Percentiles rank a stretch among this genome's conserved stretches.
Conservation (phyloP, 2,329 filamentous ascomycete species). For the Pseudogymnoascus sp. region DNA sequence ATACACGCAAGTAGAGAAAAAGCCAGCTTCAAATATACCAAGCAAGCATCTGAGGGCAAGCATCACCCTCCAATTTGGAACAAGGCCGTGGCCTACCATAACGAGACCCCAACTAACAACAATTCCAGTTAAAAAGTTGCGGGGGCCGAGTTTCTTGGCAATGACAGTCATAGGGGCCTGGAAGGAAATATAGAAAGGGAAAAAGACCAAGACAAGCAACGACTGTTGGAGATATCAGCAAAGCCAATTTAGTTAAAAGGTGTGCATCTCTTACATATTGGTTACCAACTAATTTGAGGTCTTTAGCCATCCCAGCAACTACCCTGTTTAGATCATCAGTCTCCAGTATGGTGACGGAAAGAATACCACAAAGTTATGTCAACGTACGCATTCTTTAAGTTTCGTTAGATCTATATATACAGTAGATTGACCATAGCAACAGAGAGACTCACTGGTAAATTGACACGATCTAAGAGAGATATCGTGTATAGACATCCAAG, state of each 20-base stretch:
- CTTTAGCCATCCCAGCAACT: background rate
- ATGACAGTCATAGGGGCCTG: background rate
- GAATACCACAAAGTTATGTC: background rate
- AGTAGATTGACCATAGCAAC: background rate
- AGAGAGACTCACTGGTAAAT: background rate
- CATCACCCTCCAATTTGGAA: conserved; percentile 30
- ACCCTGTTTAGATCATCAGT: background rate
- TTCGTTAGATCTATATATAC: background rate
- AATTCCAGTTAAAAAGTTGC: background rate
- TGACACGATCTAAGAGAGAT: background rate
- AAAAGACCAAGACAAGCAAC: background rate
- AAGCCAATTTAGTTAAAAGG: background rate
- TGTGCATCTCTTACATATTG: background rate
- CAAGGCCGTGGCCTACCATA: conserved; percentile 48
- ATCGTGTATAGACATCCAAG: conserved; percentile 1
- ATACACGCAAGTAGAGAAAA: conserved; percentile 27
- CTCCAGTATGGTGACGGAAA: background rate
- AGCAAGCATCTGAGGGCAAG: conserved; percentile 35
- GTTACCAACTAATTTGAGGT: background rate
- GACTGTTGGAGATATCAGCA: background rate
- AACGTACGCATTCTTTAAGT: background rate
- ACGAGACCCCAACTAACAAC: background rate
- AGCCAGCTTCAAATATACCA: conserved; percentile 27
- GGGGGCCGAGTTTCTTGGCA: background rate
- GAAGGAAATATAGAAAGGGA: background rate